Conservation (phyloP, 441 rosid species). For the Aleurites moluccanus region DNA sequence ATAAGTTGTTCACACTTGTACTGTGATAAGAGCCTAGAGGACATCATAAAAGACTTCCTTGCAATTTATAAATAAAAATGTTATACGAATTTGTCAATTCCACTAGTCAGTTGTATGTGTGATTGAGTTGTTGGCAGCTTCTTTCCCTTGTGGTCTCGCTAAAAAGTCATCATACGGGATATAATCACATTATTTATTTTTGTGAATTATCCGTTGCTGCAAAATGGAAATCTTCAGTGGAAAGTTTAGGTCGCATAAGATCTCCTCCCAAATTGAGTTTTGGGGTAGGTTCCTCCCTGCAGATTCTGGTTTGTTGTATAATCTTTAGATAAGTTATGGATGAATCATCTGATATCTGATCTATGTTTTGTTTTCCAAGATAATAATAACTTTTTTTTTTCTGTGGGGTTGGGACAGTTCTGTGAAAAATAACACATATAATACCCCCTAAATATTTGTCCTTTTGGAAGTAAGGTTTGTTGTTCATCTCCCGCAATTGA, state of each 20-base stretch:
- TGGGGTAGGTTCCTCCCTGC: not conserved
- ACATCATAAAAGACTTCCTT: not conserved
- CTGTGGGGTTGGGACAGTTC: not conserved
- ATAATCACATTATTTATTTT: not conserved
- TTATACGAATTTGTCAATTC: not conserved
- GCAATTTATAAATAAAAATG: not conserved
- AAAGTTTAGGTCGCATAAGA: not conserved
- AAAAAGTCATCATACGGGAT: not conserved
- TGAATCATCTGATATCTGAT: not conserved
- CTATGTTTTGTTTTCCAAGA: slow-evolving; percentile 3
- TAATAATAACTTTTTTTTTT: not conserved
- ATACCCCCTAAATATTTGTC: not conserved
- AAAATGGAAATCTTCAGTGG: not conserved
- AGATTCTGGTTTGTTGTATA: not conserved
- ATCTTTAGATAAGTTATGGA: not conserved
- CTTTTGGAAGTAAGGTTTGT: not conserved
- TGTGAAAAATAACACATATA: not conserved
- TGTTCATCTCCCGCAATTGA: not conserved
- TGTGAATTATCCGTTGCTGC: not conserved
- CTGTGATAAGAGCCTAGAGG: not conserved
- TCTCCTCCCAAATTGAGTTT: not conserved
- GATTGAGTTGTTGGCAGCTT: not conserved
- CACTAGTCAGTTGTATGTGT: not conserved
- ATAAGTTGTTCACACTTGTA: not conserved
- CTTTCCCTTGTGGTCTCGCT: not conserved